phyloP scores from a whole-genome alignment of 1,139 yeast genomes.

The Nematodospora anomalae region DNA sequence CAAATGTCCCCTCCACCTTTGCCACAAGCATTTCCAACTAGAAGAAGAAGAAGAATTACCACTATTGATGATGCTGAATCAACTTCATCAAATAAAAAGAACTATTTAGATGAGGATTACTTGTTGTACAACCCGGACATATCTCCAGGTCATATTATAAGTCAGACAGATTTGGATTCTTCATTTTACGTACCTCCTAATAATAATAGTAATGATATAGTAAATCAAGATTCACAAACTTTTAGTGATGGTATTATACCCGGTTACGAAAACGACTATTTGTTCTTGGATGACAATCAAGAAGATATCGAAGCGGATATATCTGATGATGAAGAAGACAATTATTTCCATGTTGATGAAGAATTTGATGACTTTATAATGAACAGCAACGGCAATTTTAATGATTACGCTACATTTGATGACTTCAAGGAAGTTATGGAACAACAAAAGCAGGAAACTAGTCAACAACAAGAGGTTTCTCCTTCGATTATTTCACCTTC shows the following conservation, averaged over 20 bases:
- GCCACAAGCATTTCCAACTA: constrained; percentile 20
- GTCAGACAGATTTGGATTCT: constrained; percentile 25
- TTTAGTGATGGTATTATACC: constrained; percentile 22
- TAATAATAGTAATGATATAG: constrained; percentile 5
- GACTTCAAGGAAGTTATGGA: constrained; percentile 3
- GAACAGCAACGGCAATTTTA: constrained; percentile 14
- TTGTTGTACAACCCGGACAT: constrained; percentile 44
- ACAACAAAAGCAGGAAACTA: background rate
- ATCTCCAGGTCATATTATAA: constrained; percentile 43
- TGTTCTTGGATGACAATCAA: constrained; percentile 30
- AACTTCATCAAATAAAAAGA: constrained; percentile 16
- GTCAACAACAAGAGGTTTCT: constrained; percentile 5
- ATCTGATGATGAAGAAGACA: constrained; percentile 40
- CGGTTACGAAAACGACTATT: constrained; percentile 38
- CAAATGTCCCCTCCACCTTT: constrained; percentile 12
- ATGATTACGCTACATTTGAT: constrained; percentile 12
- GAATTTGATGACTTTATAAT: constrained; percentile 36
- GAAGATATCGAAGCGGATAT: constrained; percentile 40
- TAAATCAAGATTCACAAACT: constrained; percentile 3
- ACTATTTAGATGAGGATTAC: constrained; percentile 35
- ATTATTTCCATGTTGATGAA: constrained; percentile 41
- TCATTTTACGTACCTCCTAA: constrained; percentile 30
- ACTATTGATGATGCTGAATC: constrained; percentile 26
- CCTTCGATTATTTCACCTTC: constrained; percentile 5
- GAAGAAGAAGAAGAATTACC: constrained; percentile 36